Evolutionary conservation across 2,329 filamentous ascomycete genomes (phyloP).

Genomic region (Lasiodiplodia theobromae): DNA sequence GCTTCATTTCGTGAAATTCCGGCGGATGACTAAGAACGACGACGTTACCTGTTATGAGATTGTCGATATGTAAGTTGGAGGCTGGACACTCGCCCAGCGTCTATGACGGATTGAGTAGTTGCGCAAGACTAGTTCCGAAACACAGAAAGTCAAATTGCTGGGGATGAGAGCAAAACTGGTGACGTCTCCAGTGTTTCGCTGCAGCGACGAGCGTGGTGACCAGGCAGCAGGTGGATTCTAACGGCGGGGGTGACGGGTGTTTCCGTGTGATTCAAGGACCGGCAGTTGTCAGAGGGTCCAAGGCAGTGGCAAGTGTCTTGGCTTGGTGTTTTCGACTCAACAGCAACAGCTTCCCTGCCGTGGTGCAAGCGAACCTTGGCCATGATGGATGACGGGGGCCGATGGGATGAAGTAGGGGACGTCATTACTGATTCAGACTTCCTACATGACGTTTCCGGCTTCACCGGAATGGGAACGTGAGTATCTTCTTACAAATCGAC

Average conservation of each 20-base stretch:
- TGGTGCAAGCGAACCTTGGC: background rate
- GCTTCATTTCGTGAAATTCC: background rate
- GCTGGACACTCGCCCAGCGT: background rate
- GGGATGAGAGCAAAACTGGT: background rate
- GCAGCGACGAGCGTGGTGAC: background rate
- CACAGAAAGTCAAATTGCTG: background rate
- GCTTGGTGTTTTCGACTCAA: background rate
- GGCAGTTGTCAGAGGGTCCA: background rate
- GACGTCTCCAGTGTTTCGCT: background rate
- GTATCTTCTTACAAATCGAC: background rate
- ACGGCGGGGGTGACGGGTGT: constrained; percentile 12
- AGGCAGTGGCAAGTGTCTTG: background rate
- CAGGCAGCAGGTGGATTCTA: background rate
- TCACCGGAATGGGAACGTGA: background rate
- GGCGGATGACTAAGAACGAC: no score
- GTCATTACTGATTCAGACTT: background rate
- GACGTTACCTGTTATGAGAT: background rate
- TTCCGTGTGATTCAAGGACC: constrained; percentile 3
- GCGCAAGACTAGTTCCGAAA: background rate
- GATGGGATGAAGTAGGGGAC: background rate
- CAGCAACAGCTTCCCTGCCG: background rate
- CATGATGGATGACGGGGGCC: background rate
- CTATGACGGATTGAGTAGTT: background rate
- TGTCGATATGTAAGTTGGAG: background rate
- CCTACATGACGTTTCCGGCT: background rate